Conservation (phyloP, 1,284 basidiomycete species). For the Anthracocystis walkeri region DNA sequence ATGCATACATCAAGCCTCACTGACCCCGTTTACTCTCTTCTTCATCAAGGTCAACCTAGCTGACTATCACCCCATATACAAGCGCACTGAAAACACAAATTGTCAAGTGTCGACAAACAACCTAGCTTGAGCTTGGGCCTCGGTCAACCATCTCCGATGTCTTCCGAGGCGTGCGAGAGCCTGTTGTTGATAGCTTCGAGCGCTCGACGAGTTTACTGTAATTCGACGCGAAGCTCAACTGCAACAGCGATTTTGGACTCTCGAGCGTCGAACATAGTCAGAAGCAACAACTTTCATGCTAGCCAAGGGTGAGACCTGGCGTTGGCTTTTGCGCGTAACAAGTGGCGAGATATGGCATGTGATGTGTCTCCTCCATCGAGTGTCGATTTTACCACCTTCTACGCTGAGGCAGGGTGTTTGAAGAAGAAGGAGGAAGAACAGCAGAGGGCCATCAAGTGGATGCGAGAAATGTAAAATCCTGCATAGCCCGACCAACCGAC, state of each 20-base stretch:
- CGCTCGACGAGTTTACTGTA: no score
- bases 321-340: no score
- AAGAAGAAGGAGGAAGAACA: no score
- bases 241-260: no score
- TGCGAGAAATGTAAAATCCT: conserved; percentile 21
- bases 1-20: conserved; percentile 4
- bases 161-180: no score
- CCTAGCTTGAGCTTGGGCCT: no score
- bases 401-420: conserved; percentile 1
- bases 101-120: no score
- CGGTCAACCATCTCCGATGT: no score
- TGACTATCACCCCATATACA: background rate
- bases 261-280: no score
- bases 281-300: background rate
- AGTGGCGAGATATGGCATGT: conserved; percentile 23
- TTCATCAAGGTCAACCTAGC: background rate
- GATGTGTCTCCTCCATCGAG: conserved; percentile 17
- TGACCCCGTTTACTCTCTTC: background rate
- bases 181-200: no score
- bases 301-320: no score
- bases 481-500: conserved; percentile 13
- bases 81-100: background rate
- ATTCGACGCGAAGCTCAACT: no score
- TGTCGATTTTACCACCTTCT: background rate
- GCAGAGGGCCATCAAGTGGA: background rate